phyloP scores from a whole-genome alignment of 805 yeast genomes.

The Teunomyces tritomae region DNA sequence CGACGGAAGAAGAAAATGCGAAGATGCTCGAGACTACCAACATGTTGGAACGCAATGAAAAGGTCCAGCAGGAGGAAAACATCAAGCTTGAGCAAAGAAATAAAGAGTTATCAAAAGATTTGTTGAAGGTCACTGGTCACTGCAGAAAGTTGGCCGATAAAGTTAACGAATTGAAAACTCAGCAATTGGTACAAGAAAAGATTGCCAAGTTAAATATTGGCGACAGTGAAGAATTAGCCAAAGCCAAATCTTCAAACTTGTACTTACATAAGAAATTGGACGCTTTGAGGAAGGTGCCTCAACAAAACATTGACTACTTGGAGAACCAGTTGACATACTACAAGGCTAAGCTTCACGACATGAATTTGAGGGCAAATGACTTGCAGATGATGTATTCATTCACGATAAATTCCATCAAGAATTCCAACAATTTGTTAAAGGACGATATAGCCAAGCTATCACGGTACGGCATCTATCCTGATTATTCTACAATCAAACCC shows the following conservation, averaged over 20 bases:
- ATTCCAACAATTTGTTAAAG: slow-evolving; percentile 23
- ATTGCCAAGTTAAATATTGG: slow-evolving; percentile 10
- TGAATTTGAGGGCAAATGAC: slow-evolving; percentile 33
- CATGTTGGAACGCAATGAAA: slow-evolving; percentile 3
- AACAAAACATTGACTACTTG: slow-evolving; percentile 31
- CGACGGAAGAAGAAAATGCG: slow-evolving; percentile 20
- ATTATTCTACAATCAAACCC: slow-evolving; percentile 15
- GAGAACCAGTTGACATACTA: slow-evolving; percentile 45
- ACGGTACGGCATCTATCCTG: slow-evolving; percentile 35
- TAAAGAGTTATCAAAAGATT: slow-evolving; percentile 27
- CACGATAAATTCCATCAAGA: slow-evolving; percentile 26
- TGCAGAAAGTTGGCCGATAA: slow-evolving; percentile 30
- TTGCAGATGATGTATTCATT: slow-evolving; percentile 33
- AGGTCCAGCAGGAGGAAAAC: slow-evolving; percentile 20
- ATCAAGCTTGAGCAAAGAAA: slow-evolving; percentile 26
- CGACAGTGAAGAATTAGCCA: slow-evolving; percentile 12
- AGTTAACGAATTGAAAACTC: slow-evolving; percentile 16
- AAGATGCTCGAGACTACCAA: slow-evolving; percentile 20
- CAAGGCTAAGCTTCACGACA: slow-evolving; percentile 47
- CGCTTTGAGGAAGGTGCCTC: slow-evolving; percentile 11
- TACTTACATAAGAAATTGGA: slow-evolving; percentile 15
- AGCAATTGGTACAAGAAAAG: slow-evolving; percentile 10
- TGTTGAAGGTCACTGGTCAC: slow-evolving; percentile 26
- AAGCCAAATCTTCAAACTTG: slow-evolving; percentile 7
- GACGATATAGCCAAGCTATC: slow-evolving; percentile 28